These are phyloP conservation scores for Globisporangium cederbergense DNA, from an alignment of 352 stramenopile species.

Conservation along the genomic window DNA sequence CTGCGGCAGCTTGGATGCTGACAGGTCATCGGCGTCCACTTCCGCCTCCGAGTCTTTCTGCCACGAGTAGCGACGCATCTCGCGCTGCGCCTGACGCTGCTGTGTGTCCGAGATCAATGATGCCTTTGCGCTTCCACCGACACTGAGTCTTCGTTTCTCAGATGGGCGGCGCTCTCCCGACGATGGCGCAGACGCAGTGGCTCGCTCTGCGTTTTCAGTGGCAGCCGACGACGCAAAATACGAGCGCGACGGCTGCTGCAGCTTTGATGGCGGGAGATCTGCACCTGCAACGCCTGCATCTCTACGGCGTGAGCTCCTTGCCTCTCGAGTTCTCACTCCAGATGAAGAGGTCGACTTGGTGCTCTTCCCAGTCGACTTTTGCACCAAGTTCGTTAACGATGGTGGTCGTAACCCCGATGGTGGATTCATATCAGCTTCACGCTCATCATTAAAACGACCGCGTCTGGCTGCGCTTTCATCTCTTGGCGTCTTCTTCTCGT, in stretches of 20 bases:
- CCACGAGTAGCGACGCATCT: slow-evolving; percentile 12
- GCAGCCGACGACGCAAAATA: slow-evolving; percentile 16
- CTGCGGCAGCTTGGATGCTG: not conserved
- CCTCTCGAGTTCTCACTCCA: not conserved
- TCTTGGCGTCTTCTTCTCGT: not conserved
- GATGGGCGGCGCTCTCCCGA: not conserved
- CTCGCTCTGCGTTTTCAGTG: slow-evolving; percentile 9
- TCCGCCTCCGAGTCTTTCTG: not conserved
- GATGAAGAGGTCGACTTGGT: not conserved
- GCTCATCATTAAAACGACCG: not conserved
- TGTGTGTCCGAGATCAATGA: slow-evolving; percentile 8
- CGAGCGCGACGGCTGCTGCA: slow-evolving; percentile 17
- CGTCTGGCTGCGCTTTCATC: not conserved
- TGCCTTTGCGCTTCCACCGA: not conserved
- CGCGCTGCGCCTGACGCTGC: slow-evolving; percentile 8
- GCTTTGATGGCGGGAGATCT: slow-evolving; percentile 14
- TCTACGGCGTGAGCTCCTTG: not conserved
- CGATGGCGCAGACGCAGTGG: not conserved
- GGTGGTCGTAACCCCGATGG: not conserved
- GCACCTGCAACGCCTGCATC: not conserved
- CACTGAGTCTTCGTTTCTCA: not conserved
- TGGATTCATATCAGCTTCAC: not conserved
- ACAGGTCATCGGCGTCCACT: not conserved
- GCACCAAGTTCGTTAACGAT: not conserved
- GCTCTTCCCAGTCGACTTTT: slow-evolving; percentile 2